Evolutionary conservation across 2,329 filamentous ascomycete genomes (phyloP).

Genomic region (Fusarium succisae): DNA sequence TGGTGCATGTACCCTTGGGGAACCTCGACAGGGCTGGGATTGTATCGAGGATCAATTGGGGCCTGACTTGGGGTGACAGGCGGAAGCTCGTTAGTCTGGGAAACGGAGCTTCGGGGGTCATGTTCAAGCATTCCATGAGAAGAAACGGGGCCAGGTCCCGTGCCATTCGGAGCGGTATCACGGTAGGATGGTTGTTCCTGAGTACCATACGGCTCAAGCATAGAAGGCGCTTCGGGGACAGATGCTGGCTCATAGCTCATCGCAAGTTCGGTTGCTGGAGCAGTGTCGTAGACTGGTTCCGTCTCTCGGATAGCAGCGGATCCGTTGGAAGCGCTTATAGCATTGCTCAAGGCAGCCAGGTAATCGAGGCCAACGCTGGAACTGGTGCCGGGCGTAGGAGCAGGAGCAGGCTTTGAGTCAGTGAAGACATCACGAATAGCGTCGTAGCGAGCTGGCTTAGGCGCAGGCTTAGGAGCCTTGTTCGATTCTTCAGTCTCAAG

Average conservation of each 20-base stretch:
- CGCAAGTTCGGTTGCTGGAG: not conserved
- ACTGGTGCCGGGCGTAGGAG: conserved; percentile 39
- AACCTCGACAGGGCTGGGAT: conserved; percentile 36
- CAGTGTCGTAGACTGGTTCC: not conserved
- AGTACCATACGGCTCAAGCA: conserved; percentile 6
- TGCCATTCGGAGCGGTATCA: conserved; percentile 13
- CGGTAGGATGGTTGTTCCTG: conserved; percentile 23
- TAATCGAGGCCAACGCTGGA: conserved; percentile 44
- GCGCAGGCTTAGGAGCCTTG: conserved; percentile 38
- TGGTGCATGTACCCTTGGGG: conserved; percentile 41
- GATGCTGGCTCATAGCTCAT: conserved; percentile 17
- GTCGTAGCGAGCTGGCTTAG: conserved; percentile 49
- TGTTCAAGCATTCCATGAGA: conserved; percentile 23
- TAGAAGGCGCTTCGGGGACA: conserved; percentile 9
- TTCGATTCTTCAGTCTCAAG: conserved; percentile 43
- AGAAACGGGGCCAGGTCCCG: not conserved
- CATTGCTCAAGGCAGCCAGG: conserved; percentile 49
- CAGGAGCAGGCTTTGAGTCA: conserved; percentile 46
- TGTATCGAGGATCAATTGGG: conserved; percentile 39
- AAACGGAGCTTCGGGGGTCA: conserved; percentile 34
- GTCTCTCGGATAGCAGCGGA: conserved; percentile 13
- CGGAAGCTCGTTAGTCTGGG: conserved; percentile 39
- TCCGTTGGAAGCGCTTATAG: conserved; percentile 42
- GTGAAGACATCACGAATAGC: conserved; percentile 56
- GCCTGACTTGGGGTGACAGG: conserved; percentile 34